Evolutionary conservation across 495 filamentous ascomycete genomes (phyloP).

Genomic region (Immersiella caudata): DNA sequence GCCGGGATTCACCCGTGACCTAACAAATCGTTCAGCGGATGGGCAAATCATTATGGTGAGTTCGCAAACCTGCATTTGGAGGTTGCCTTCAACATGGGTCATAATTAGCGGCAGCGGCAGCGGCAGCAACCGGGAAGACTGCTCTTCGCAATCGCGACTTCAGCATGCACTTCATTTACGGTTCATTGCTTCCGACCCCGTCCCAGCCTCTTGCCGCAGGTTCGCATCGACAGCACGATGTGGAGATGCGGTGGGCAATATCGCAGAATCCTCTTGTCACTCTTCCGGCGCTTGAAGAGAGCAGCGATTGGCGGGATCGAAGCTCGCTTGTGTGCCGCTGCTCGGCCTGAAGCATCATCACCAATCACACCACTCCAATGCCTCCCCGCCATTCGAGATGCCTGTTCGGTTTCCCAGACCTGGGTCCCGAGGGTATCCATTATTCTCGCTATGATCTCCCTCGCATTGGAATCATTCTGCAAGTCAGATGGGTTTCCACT

Average conservation of each 20-base stretch:
- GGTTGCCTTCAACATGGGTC: background rate
- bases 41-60: background rate
- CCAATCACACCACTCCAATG: background rate
- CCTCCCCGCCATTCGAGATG: conserved; percentile 1
- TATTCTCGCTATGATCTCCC: conserved; percentile 10
- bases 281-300: conserved; percentile 15
- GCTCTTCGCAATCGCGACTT: background rate
- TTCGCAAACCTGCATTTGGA: background rate
- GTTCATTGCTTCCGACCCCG: conserved; percentile 12
- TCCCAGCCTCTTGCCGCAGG: conserved; percentile 20
- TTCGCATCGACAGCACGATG: conserved; percentile 11
- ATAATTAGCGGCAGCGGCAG: background rate
- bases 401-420: background rate
- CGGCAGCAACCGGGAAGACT: conserved; percentile 12
- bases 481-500: conserved; percentile 8
- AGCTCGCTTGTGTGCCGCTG: conserved; percentile 3
- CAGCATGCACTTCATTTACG: conserved; percentile 1
- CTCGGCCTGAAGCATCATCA: background rate
- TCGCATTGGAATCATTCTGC: conserved; percentile 15
- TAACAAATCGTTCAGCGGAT: too few relatives aligned
- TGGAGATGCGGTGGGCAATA: conserved; percentile 3
- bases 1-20: too few relatives aligned
- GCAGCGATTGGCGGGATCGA: conserved; percentile 4
- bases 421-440: background rate
- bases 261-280: conserved; percentile 13